Evolutionary conservation across 1,284 basidiomycete genomes (phyloP).

Genomic region (Leccinum variabile): DNA sequence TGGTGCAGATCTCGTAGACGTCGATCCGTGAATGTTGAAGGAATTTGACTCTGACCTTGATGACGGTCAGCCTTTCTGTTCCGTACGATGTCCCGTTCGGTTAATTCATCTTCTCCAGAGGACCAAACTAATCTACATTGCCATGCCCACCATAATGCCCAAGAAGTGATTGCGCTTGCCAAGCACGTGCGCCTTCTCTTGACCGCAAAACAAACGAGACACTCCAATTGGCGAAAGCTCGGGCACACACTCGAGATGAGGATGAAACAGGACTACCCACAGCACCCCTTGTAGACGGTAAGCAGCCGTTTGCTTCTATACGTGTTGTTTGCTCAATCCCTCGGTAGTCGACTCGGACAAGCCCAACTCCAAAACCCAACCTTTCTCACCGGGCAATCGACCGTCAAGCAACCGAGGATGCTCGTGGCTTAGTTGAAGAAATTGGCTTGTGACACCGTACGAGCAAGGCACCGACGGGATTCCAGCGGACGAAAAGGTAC

Average conservation of each 20-base stretch:
- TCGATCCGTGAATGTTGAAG: constrained; percentile 53
- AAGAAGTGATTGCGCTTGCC: constrained; percentile 84
- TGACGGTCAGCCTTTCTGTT: constrained; percentile 59
- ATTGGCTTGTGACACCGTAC: constrained; percentile 36
- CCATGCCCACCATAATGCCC: constrained; percentile 89
- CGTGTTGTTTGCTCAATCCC: constrained; percentile 6
- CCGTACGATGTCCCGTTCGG: not conserved
- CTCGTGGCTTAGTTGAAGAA: constrained; percentile 97
- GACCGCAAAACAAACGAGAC: constrained; percentile 82
- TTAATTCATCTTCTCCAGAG: constrained; percentile 41
- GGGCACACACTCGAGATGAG: constrained; percentile 56
- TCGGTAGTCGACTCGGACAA: constrained; percentile 88
- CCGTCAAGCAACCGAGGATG: constrained; percentile 88
- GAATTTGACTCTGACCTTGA: constrained; percentile 85
- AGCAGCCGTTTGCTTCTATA: constrained; percentile 31
- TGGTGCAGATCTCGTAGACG: constrained; percentile 58
- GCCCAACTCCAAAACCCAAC: constrained; percentile 98
- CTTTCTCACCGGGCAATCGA: constrained; percentile 83
- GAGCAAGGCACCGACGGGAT: constrained; percentile 16
- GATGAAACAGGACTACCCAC: constrained; percentile 35
- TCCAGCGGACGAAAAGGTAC: no score
- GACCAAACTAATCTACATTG: constrained; percentile 88
- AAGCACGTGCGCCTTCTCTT: constrained; percentile 60
- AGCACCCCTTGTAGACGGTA: constrained; percentile 65
- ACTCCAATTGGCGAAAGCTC: constrained; percentile 64